Percentiles rank a stretch among this genome's conserved stretches.
These are phyloP conservation scores for Nymphaea colorata DNA, from an alignment of 164 flowering plant species.

Conservation along the genomic window DNA sequence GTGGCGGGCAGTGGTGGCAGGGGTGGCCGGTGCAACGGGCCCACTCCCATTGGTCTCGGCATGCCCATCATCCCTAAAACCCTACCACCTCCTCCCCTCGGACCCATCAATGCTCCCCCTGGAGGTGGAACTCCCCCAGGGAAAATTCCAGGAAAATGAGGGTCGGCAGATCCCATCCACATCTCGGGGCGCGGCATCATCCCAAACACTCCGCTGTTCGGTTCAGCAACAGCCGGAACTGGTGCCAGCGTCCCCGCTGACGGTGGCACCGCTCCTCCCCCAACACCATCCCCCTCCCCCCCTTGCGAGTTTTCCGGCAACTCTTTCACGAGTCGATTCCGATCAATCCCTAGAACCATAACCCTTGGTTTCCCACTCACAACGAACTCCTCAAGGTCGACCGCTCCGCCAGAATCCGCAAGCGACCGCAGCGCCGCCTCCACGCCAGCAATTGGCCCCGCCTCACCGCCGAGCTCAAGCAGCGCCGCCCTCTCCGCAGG, in stretches of 20 bases:
- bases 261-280: slow-evolving; percentile 15
- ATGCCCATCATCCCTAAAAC: slow-evolving; percentile 53
- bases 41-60: slow-evolving; percentile 44
- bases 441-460: slow-evolving; percentile 67
- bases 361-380: slow-evolving; percentile 72
- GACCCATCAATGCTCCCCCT: slow-evolving; percentile 30
- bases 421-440: slow-evolving; percentile 83
- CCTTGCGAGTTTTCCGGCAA: slow-evolving; percentile 53
- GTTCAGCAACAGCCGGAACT: slow-evolving; percentile 4
- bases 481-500: slow-evolving; percentile 70
- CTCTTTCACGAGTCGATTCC: slow-evolving; percentile 58
- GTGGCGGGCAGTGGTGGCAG: slow-evolving; percentile 19
- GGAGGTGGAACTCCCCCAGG: slow-evolving; percentile 22
- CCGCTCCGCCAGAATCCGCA: slow-evolving; percentile 61
- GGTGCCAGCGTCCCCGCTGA: slow-evolving; percentile 8
- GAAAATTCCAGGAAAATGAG: slow-evolving; percentile 29
- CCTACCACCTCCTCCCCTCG: slow-evolving; percentile 33
- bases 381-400: slow-evolving; percentile 74
- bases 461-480: slow-evolving; percentile 74
- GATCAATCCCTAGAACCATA: slow-evolving; percentile 68
- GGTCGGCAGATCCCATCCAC: slow-evolving; percentile 53
- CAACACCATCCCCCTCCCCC: slow-evolving; percentile 11
- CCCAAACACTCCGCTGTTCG: slow-evolving; percentile 22
- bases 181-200: slow-evolving; percentile 39
- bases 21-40: slow-evolving; percentile 44